Evolutionary conservation across 2,329 filamentous ascomycete species (phyloP).

Genomic region (Fusarium fracticaudum): DNA sequence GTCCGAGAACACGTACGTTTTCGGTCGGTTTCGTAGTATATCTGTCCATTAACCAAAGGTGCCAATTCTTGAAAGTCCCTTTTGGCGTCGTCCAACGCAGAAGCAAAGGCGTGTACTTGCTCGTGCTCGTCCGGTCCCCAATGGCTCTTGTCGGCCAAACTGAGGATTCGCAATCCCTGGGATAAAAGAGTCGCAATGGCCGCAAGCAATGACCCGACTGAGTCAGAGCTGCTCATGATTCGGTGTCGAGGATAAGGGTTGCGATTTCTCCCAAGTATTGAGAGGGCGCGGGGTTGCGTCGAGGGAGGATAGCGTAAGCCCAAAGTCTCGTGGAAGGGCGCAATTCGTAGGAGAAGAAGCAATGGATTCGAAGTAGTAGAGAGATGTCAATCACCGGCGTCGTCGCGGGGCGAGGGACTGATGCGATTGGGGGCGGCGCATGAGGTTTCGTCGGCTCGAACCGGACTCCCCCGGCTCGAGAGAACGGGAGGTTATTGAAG

Average conservation of each 20-base stretch:
- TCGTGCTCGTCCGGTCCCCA: conserved; percentile 70
- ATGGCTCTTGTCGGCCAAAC: conserved; percentile 66
- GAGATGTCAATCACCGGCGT: conserved; percentile 35
- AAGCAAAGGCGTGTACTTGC: conserved; percentile 64
- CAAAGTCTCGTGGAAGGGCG: background rate
- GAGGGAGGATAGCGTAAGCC: conserved; percentile 18
- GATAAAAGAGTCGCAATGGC: conserved; percentile 64
- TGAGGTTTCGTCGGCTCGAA: conserved; percentile 38
- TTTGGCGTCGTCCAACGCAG: conserved; percentile 67
- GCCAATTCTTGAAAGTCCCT: conserved; percentile 69
- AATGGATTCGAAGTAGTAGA: conserved; percentile 1
- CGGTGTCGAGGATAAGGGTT: conserved; percentile 20
- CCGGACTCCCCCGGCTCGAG: conserved; percentile 26
- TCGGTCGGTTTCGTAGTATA: conserved; percentile 67
- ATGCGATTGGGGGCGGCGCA: conserved; percentile 39
- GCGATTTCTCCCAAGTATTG: conserved; percentile 16
- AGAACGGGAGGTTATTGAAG: conserved; percentile 16
- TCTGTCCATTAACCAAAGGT: conserved; percentile 63
- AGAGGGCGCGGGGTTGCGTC: conserved; percentile 29
- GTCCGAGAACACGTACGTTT: conserved; percentile 53
- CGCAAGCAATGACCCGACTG: conserved; percentile 67
- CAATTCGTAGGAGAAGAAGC: background rate
- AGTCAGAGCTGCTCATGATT: conserved; percentile 56
- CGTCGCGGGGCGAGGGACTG: conserved; percentile 43
- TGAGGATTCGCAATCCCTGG: conserved; percentile 63